Base-by-base conservation (phyloP, 225 moss, liverwort and hornwort genomes). In the Straminergon stramineum region DNA sequence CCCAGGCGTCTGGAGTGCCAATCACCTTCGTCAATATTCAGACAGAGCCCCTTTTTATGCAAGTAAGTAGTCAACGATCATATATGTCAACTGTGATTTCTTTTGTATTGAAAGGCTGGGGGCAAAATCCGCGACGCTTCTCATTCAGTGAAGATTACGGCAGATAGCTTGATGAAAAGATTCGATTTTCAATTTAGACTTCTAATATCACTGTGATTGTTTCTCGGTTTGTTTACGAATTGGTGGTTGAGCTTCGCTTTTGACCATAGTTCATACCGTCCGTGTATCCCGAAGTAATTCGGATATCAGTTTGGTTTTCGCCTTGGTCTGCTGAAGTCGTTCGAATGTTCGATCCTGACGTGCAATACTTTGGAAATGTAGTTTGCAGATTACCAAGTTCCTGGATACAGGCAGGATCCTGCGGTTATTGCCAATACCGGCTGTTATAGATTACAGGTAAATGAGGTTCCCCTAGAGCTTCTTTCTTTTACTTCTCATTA, bases 11-110 rank as follows among this genome's bases (percentile, higher is more conserved):
- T 69, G 95, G 95, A 85, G 95, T 95, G 74, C 95, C 95, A 79
- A 94, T 95, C 56, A 93, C 94, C 48, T 95, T 95, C 63, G 94
- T 95, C 55, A 95, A 95, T 86, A 95, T 95, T 85, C 95, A 95
- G 83, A 95, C 95, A 58, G 95, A 95, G 81, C 93, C 95, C 82
- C 92, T 95, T 71, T 93, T 95, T 86, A 94, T 95, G 94, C 95
- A 95, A 91, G 95, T 95, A 91, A 89, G 92, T 89, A 41, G n/a
- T 71, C 14, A 81, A 71, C 24, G 17, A 53, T 83, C 51, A 26
- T 85, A 32, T 45, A 21, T 63, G 24, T 64, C 41, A 15, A 27
- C n/a, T 85, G 76, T 61, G 81, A 35, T 62, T 55, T 52, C 57
- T 75, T 62, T 75, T 34, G 22, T 37, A 55, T 67, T 64, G 43